Base-by-base conservation (phyloP, 169 alveolate genomes). In the Blepharisma undulans region DNA sequence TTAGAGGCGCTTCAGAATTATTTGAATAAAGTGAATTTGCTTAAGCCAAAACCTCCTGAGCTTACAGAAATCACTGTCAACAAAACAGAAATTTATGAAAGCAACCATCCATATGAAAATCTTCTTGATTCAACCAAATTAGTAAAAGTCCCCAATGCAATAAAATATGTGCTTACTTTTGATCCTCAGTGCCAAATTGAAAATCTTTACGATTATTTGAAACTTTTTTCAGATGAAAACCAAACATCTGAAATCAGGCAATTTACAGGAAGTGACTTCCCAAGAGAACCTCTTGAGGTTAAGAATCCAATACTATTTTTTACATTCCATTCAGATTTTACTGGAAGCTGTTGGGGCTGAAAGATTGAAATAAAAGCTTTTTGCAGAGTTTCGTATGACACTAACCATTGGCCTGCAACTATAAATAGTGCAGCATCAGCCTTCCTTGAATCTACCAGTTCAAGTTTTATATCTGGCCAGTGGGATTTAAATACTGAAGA, bases 261-360 rank as follows among this genome's bases (percentile, higher is more conserved):
- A n/a, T 76, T 7, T 7, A 19, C 27, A 21, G 59, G n/a, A 19
- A 29, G 21, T 30, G 22, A 32, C 8, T 36, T 76, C 48, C 87
- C 87, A 19, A 18, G 16, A 5, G 72, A 74, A 19, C 78, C 34
- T 10, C 7, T 88, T 25, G 80, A 7, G 21, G 36, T 88, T 0
- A 74, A 88, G 18, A 32, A 18, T 34, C 27, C 87, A 22, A 30
- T 16, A 66, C 60, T 88, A 18, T 76, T 29, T 22, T 74, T 88
- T 25, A 19, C 18, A 16, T 87, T 87, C 87, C 91, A 87, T 72
- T 72, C 91, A 14, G 91, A 87, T 27, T 8, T 30, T n/a, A 72
- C 91, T 27, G 34, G 12, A 19, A 32, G 29, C 7, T 16, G 72
- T 27, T 87, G 91, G 91, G 91, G 91, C n/a, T 87, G 27, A 59